Percentiles rank a stretch among this genome's conserved stretches.
Evolutionary conservation across 805 yeast species (phyloP).

Genomic region (Huiozyma sinensis): DNA sequence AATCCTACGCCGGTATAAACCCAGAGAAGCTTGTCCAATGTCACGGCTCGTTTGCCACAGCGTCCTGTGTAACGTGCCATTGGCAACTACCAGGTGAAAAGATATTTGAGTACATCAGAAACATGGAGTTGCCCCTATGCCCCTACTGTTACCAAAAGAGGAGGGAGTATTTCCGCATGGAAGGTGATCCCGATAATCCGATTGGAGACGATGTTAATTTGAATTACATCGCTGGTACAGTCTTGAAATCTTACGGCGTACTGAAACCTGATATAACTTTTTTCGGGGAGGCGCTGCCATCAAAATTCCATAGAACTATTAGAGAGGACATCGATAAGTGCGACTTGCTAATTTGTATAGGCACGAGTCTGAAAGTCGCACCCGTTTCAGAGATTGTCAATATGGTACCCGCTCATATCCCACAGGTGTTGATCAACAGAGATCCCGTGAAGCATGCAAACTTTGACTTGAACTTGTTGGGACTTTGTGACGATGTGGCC

Average conservation of each 20-base stretch:
- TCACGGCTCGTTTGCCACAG: slow-evolving; percentile 86
- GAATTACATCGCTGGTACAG: slow-evolving; percentile 3
- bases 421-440: slow-evolving; percentile 70
- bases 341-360: slow-evolving; percentile 75
- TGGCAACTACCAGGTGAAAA: slow-evolving; percentile 54
- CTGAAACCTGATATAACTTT: slow-evolving; percentile 90
- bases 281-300: slow-evolving; percentile 78
- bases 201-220: slow-evolving; percentile 4
- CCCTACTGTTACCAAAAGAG: slow-evolving; percentile 49
- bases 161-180: slow-evolving; percentile 22
- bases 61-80: slow-evolving; percentile 72
- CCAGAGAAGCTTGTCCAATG: slow-evolving; percentile 69
- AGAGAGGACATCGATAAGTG: slow-evolving; percentile 53
- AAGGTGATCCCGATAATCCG: slow-evolving; percentile 2
- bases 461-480: slow-evolving; percentile 68
- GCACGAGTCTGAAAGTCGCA: slow-evolving; percentile 85
- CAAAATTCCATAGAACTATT: slow-evolving; percentile 49
- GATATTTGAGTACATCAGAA: slow-evolving; percentile 49
- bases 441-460: slow-evolving; percentile 67
- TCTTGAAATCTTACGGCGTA: slow-evolving; percentile 55
- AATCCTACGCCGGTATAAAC: slow-evolving; percentile 65
- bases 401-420: slow-evolving; percentile 56
- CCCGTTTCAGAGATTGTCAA: slow-evolving; percentile 88
- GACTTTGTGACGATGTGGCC: slow-evolving; percentile 77
- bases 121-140: slow-evolving; percentile 57